These are phyloP conservation scores for Colletotrichum gloeosporioides DNA, from an alignment of 2,329 filamentous ascomycete species.

Conservation along the genomic window DNA sequence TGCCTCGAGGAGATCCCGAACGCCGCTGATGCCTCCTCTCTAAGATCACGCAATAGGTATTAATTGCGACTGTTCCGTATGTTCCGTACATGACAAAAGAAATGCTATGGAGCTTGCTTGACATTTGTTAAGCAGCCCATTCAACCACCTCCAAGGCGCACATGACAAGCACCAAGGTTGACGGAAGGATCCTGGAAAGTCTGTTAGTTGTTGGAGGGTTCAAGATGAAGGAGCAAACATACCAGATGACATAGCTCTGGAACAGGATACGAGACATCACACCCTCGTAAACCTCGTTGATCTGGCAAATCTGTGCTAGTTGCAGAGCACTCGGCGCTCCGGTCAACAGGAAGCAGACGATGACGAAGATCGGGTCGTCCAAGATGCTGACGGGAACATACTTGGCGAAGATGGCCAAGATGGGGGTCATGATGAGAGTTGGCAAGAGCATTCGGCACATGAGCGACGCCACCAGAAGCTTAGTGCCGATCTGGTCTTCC, in stretches of 20 bases:
- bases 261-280: constrained; percentile 94
- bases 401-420: constrained; percentile 87
- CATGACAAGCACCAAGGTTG: constrained; percentile 89
- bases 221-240: constrained; percentile 40
- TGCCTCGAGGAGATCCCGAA: background rate
- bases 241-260: constrained; percentile 97
- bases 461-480: constrained; percentile 84
- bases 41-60: background rate
- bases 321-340: constrained; percentile 94
- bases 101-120: background rate
- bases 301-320: constrained; percentile 96
- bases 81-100: background rate
- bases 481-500: constrained; percentile 71
- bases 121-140: constrained; percentile 65
- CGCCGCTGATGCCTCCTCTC: background rate
- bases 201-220: constrained; percentile 28
- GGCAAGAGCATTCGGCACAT: constrained; percentile 92
- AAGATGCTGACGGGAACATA: constrained; percentile 92
- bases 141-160: constrained; percentile 90
- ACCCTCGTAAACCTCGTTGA: constrained; percentile 94
- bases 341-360: constrained; percentile 95
- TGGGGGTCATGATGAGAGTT: constrained; percentile 88
- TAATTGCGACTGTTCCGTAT: background rate
- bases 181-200: constrained; percentile 80
- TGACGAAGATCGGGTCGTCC: constrained; percentile 96